Conservation (phyloP, 306 rosid species). For the Luffa acutangula region DNA sequence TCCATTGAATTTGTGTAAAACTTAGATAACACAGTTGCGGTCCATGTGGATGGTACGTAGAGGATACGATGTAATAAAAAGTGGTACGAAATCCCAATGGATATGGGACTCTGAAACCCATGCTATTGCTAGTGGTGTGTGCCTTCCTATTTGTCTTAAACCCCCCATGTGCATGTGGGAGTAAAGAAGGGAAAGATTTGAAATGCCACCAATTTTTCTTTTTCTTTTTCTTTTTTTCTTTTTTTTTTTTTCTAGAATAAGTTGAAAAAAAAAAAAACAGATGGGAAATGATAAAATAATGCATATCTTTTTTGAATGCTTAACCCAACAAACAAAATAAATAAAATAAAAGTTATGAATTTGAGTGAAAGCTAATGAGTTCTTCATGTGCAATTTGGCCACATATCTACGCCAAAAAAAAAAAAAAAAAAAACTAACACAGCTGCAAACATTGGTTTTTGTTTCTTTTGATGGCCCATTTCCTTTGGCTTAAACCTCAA, state of each 20-base stretch:
- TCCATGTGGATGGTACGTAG: constrained; percentile 1
- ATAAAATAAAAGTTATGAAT: background rate
- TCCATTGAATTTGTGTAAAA: background rate
- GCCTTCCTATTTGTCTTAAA: background rate
- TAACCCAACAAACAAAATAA: background rate
- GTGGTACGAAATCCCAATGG: background rate
- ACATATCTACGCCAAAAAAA: background rate
- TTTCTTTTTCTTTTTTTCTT: background rate
- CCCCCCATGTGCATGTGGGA: background rate
- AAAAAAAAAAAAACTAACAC: background rate
- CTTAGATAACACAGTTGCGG: background rate
- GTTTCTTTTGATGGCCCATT: background rate
- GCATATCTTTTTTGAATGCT: background rate
- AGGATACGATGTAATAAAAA: background rate
- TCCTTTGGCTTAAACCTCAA: background rate
- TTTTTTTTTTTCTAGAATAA: background rate
- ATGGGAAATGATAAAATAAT: background rate
- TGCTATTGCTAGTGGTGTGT: background rate
- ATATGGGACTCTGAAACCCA: constrained; percentile 6
- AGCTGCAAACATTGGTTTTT: background rate
- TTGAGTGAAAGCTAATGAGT: background rate
- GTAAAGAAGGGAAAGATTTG: background rate
- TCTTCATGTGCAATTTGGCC: constrained; percentile 3
- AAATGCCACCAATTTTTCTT: background rate
- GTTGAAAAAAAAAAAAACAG: background rate